Evolutionary conservation across 345 rosid genomes (phyloP), one percentile per base, ranked within the genome.

Genomic region (Streptanthus diversifolius): DNA sequence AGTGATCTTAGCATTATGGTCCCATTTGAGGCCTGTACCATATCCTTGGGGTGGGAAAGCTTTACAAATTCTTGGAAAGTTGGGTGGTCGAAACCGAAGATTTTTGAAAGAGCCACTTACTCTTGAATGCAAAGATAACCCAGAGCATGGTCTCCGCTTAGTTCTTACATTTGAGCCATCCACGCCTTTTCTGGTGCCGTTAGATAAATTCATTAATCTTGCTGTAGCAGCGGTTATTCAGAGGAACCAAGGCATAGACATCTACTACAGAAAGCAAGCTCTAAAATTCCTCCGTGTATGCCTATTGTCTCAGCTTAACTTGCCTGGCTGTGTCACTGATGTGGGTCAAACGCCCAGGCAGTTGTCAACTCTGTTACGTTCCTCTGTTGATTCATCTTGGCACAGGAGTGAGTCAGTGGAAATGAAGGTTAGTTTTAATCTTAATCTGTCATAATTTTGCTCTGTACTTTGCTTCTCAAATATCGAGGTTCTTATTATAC

Each of bases 51-150:
- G 99, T 77, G 87, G 84, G 49, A 95, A 87, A 75, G 93, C 98
- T 21, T 76, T 95, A 83, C 99, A 90, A 82, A 87, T 95, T 69
- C 96, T 95, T 67, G 98, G 99, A 70, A 95, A 95, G 83, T 81
- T 95, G 82, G 99, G 98, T 79, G 99, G 98, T 73, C 99, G 96
- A 48, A 95, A 95, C 65, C 86, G 99, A 69, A 87, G 97, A 57
- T 95, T 95, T 83, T 87, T 95, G 71, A 91, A 91, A 84, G 98
- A 91, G 81, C 98, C 99, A 35, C 91, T 95, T 72, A 87, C 93
- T 43, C 95, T 95, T 48, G 99, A 95, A 72, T 95, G 98, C 86
- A 95, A 95, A 80, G 99, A 95, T 82, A 90, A 88, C 44, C 99
- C 97, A 36, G 99, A 95, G 80, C 97, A 95, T 59, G 97, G 97